A percentile compares a stretch with the other conserved stretches of the same genome.
These are phyloP conservation scores for Coniochaeta sp. DNA, from an alignment of 2,329 filamentous ascomycete genomes.

Conservation along the genomic window DNA sequence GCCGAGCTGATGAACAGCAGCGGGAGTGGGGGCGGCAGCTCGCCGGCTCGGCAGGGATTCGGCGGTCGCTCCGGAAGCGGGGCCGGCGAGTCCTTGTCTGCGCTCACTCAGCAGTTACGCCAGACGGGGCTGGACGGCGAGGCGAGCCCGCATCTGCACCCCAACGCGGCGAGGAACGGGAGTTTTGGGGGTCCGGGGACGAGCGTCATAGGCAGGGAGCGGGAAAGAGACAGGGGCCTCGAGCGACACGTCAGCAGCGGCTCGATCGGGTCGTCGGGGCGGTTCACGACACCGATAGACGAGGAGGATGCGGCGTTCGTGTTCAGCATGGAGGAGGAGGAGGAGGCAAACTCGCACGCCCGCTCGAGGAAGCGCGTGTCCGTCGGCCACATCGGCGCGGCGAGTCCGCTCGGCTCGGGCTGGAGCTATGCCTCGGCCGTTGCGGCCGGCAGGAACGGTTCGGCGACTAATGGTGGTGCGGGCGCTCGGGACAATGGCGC, in stretches of 20 bases:
- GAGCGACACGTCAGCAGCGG: conserved; percentile 54
- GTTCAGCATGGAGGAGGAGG: conserved; percentile 59
- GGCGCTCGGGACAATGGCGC: neutral
- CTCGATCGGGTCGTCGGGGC: conserved; percentile 43
- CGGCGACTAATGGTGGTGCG: neutral
- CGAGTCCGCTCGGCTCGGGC: conserved; percentile 16
- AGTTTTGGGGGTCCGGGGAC: conserved; percentile 27
- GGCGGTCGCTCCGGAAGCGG: conserved; percentile 33
- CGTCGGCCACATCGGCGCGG: conserved; percentile 20
- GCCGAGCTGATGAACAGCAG: conserved; percentile 16
- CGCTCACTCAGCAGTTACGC: conserved; percentile 55
- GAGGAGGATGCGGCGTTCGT: conserved; percentile 58
- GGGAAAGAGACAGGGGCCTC: conserved; percentile 29
- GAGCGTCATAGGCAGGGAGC: conserved; percentile 29
- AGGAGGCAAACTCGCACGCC: conserved; percentile 38
- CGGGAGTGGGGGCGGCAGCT: conserved; percentile 16
- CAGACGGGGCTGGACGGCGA: conserved; percentile 47
- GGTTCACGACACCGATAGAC: conserved; percentile 58
- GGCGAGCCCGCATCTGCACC: conserved; percentile 42
- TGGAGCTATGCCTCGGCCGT: conserved; percentile 32
- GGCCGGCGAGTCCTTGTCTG: conserved; percentile 43
- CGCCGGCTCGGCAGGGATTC: conserved; percentile 24
- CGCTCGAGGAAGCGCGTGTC: conserved; percentile 31
- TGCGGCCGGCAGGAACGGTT: conserved; percentile 8
- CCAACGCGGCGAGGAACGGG: conserved; percentile 34